Evolutionary conservation across 2,329 filamentous ascomycete genomes (phyloP).

Genomic region (Pyricularia sp.): DNA sequence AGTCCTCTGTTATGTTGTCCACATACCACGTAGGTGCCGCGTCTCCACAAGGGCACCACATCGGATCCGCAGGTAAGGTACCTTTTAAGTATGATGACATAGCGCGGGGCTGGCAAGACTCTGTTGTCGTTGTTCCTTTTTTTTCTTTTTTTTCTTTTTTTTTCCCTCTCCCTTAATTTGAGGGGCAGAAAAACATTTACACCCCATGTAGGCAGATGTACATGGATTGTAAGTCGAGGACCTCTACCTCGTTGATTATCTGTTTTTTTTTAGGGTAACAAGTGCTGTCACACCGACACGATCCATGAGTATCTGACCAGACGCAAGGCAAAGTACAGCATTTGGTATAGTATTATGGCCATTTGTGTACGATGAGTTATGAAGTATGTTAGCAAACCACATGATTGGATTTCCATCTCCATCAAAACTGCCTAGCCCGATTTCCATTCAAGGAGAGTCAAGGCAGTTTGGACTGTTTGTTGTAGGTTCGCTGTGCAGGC

Average conservation of each 20-base stretch:
- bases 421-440: neutral
- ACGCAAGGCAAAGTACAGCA: neutral
- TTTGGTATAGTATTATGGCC: no score
- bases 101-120: neutral
- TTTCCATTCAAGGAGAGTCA: neutral
- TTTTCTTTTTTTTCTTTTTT: neutral
- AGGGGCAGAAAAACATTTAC: neutral
- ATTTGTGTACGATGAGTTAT: neutral
- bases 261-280: neutral
- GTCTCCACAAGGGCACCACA: neutral
- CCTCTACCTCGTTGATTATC: neutral
- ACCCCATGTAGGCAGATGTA: neutral
- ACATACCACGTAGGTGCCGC: neutral
- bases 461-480: neutral
- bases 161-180: neutral
- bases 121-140: neutral
- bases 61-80: neutral
- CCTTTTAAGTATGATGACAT: neutral
- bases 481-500: neutral
- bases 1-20: neutral
- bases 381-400: neutral
- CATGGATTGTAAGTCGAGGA: neutral
- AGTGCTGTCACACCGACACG: neutral
- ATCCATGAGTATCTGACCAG: neutral
- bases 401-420: neutral